Conservation (phyloP, 768 basidiomycete species). For the Tulasnella sp. region DNA sequence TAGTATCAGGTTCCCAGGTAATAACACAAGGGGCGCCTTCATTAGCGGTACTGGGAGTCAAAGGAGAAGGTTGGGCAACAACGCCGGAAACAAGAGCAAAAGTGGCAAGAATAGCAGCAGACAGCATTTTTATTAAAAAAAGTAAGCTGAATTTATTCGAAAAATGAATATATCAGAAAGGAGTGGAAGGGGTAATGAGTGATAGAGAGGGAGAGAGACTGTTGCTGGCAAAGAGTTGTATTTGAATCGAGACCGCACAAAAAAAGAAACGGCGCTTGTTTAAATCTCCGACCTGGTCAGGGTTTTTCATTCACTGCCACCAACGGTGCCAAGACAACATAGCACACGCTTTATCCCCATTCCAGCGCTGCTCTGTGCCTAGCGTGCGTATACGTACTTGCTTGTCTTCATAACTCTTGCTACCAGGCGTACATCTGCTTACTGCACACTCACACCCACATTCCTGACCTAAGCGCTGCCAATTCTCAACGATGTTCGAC, state of each 20-base stretch:
- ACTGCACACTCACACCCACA: background rate
- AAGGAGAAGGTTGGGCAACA: constrained; percentile 38
- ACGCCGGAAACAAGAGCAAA: constrained; percentile 15
- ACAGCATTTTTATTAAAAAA: constrained; percentile 12
- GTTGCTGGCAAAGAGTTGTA: background rate
- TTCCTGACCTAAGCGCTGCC: background rate
- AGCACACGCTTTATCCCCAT: background rate
- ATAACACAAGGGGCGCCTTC: constrained; percentile 44
- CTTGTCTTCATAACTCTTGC: background rate
- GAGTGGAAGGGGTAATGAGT: background rate
- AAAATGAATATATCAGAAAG: background rate
- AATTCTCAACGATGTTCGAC: background rate
- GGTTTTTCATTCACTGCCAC: too few relatives aligned
- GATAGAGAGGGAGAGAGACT: background rate
- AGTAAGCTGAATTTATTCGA: background rate
- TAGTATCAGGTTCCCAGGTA: constrained; percentile 35
- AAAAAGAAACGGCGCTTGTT: background rate
- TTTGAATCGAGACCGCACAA: constrained; percentile 3
- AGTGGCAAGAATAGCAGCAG: constrained; percentile 7
- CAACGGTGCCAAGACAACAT: too few relatives aligned
- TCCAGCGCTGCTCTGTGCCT: background rate
- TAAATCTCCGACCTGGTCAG: too few relatives aligned
- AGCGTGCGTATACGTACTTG: background rate
- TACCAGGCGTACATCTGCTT: background rate
- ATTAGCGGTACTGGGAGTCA: constrained; percentile 46